These are phyloP conservation scores for Xylaria sp. DNA, from an alignment of 2,329 filamentous ascomycete species.

Conservation along the genomic window DNA sequence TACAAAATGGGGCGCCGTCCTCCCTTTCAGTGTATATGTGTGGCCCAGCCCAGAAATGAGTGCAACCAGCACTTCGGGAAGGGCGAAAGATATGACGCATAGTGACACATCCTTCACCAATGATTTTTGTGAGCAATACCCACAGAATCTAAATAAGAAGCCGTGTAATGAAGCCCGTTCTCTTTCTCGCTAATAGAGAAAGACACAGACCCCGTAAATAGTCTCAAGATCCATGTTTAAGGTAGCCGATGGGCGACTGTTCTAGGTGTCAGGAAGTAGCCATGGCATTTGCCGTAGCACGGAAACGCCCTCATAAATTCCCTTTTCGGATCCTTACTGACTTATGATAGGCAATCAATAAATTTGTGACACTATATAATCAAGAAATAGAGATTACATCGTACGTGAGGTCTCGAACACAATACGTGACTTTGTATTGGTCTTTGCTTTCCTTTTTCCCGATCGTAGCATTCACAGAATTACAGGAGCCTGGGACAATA, in stretches of 20 bases:
- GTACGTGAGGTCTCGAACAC: not conserved
- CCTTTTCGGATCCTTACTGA: not conserved
- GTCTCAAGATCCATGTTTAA: not conserved
- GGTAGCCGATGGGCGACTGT: not conserved
- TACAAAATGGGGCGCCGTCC: conserved; percentile 5
- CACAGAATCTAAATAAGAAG: not conserved
- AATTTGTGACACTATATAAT: not conserved
- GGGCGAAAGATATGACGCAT: not conserved
- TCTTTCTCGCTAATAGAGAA: not conserved
- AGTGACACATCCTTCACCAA: not conserved
- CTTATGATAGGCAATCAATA: not conserved
- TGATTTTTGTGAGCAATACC: not conserved
- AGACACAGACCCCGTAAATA: too few species aligned
- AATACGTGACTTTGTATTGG: not conserved
- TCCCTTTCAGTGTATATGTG: conserved; percentile 9
- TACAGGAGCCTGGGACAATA: too few species aligned
- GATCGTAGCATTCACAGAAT: not conserved
- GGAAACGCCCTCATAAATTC: not conserved
- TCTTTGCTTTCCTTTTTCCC: not conserved
- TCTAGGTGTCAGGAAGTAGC: too few species aligned
- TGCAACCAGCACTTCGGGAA: conserved; percentile 10
- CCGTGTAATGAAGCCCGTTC: not conserved
- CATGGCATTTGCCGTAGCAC: not conserved
- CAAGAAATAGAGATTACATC: not conserved
- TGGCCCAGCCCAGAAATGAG: conserved; percentile 1